These are phyloP conservation scores for Tulasnella sp. DNA, from an alignment of 768 basidiomycete species.

Conservation along the genomic window DNA sequence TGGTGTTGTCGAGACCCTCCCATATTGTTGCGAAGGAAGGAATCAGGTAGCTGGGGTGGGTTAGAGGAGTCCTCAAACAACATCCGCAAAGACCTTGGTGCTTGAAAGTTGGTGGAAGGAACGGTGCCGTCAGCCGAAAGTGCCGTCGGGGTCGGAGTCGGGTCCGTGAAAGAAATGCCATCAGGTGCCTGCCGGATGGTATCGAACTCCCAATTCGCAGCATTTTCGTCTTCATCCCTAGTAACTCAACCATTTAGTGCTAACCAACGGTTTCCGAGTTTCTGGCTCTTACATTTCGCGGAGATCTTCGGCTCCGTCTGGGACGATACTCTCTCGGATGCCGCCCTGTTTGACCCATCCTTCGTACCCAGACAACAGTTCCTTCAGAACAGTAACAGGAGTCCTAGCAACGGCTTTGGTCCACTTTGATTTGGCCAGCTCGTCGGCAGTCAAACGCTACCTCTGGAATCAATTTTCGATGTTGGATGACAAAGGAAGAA, in stretches of 20 bases:
- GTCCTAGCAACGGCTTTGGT: conserved; percentile 75
- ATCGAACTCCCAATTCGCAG: conserved; percentile 69
- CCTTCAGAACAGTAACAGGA: conserved; percentile 69
- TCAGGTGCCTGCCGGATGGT: conserved; percentile 57
- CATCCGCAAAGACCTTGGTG: conserved; percentile 77
- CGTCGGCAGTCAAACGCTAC: conserved; percentile 87
- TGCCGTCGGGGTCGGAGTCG: conserved; percentile 19
- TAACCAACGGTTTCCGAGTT: background rate
- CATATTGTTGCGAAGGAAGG: conserved; percentile 34
- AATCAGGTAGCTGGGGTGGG: conserved; percentile 31
- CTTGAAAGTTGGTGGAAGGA: conserved; percentile 37
- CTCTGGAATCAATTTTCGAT: background rate
- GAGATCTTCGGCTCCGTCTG: conserved; percentile 4
- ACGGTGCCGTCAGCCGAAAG: background rate
- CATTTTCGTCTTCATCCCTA: conserved; percentile 23
- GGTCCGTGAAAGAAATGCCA: background rate
- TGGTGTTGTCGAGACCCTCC: conserved; percentile 38
- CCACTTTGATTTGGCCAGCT: conserved; percentile 82
- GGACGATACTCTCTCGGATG: conserved; percentile 70
- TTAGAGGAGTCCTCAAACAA: conserved; percentile 63
- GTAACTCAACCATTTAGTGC: background rate
- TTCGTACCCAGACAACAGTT: conserved; percentile 78
- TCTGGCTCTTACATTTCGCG: background rate
- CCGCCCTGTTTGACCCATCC: conserved; percentile 69
- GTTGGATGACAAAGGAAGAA: conserved; percentile 20